Base-by-base conservation (phyloP, 192 early-diverging fungal genomes). In the Rhizophagus prolifer region DNA sequence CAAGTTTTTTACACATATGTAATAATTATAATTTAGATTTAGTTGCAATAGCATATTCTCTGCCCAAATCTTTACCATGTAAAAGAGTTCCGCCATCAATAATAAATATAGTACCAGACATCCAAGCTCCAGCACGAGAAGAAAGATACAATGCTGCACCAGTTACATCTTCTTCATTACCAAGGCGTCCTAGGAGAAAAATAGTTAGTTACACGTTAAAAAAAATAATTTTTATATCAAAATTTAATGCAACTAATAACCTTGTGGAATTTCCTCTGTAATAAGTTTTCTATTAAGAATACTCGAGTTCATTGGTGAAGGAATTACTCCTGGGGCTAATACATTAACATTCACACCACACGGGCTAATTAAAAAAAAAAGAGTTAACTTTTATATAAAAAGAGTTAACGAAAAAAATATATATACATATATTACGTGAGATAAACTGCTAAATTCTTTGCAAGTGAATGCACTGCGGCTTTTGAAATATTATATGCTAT, bases 401-500 rank as follows among this genome's bases (percentile, higher is more conserved):
- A 34, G 13, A 59, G 9, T 1, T 26, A 31, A 38, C 14, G 9
- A 30, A 26, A n/a, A 31, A n/a, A 41, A 73, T 10, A 10, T 9
- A 10, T 41, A 41, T 44, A 36, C 26, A 14, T 30, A 19, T 38
- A 38, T 36, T 38, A 73, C 72, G 72, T 73, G 64, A 94, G 78
- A 30, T 89, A 83, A 9, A 85, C 82, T 0, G 93, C 92, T 82
- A 95, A 76, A 64, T 90, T 87, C 12, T 83, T 79, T 0, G 91
- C 88, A 74, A 95, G 69, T 47, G 92, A 91, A 77, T 95, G 91
- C 23, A 92, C 78, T 0, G 90, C 94, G 0, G 92, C 92, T 83
- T 95, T 95, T 30, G 91, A 92, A 26, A 88, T 86, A 61, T 91
- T 88, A 76, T 94, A 94, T 13, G 91, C 91, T 58, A 90, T 90